phyloP scores from a whole-genome alignment of 108 stramenopile genomes.

The Parmales sp. region DNA sequence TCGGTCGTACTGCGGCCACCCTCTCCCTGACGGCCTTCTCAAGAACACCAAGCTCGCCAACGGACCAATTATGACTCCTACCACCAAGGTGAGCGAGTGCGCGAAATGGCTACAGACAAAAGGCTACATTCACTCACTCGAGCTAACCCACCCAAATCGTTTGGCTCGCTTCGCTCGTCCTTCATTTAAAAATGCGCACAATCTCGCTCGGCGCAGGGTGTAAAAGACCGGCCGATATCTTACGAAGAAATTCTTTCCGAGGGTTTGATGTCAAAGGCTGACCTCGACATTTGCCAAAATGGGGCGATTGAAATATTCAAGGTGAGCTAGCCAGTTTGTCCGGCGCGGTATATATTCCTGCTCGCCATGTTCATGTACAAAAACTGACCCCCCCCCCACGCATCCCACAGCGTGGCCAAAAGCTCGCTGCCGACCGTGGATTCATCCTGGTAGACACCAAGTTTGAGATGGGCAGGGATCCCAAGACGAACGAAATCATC shows the following conservation, averaged over 20 bases:
- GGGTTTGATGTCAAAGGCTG: constrained; percentile 74
- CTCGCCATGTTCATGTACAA: too few species aligned
- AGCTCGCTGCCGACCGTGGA: constrained; percentile 68
- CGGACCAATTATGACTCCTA: constrained; percentile 79
- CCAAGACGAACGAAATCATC: constrained; percentile 58
- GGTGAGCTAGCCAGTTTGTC: constrained; percentile 7
- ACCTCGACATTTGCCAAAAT: constrained; percentile 63
- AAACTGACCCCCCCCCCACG: too few species aligned
- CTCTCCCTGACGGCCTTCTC: constrained; percentile 80
- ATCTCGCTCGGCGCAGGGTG: too few species aligned
- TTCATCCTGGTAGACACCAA: constrained; percentile 98
- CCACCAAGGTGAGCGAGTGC: too few species aligned
- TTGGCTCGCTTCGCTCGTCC: too few species aligned
- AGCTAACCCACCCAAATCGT: too few species aligned
- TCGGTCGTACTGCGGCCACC: constrained; percentile 87
- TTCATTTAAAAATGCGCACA: too few species aligned
- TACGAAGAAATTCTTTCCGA: constrained; percentile 71
- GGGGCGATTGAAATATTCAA: constrained; percentile 67
- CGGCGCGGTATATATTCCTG: too few species aligned
- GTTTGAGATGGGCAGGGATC: constrained; percentile 91
- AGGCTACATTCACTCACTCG: too few species aligned
- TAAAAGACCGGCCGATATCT: constrained; percentile 93
- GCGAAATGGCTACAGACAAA: too few species aligned
- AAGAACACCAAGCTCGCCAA: constrained; percentile 84
- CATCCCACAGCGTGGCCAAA: too few species aligned